phyloP scores from a whole-genome alignment of 257 asterid genomes.

The Perilla frutescens region DNA sequence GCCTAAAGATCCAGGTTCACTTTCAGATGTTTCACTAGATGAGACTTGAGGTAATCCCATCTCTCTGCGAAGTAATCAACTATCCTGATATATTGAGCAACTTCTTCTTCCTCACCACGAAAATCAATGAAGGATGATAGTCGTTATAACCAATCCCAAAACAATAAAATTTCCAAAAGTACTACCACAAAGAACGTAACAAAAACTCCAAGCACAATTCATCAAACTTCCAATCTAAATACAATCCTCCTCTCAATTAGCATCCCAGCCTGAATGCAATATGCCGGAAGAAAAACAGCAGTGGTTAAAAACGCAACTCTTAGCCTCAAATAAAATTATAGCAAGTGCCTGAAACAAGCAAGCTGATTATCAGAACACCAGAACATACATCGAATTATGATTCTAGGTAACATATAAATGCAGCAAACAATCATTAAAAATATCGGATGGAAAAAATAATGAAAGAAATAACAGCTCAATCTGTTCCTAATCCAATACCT shows the following conservation, averaged over 20 bases:
- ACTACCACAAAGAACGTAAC: constrained; percentile 20
- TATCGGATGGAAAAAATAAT: constrained; percentile 14
- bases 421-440: constrained; percentile 10
- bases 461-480: not conserved
- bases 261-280: constrained; percentile 26
- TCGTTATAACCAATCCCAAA: constrained; percentile 22
- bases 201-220: constrained; percentile 14
- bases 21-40: constrained; percentile 52
- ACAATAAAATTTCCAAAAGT: not conserved
- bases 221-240: constrained; percentile 24
- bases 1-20: constrained; percentile 40
- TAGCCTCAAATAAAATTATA: constrained; percentile 26
- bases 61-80: constrained; percentile 11
- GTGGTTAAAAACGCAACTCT: constrained; percentile 15
- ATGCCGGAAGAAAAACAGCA: not conserved
- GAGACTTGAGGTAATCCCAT: constrained; percentile 81
- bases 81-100: not conserved
- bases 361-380: constrained; percentile 21
- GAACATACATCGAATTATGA: not conserved
- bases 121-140: constrained; percentile 9
- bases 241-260: constrained; percentile 10
- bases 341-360: constrained; percentile 34
- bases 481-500: constrained; percentile 17
- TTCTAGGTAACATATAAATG: constrained; percentile 18
- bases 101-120: not conserved